phyloP scores from a whole-genome alignment of 345 rosid species.

The Arabidopsis suecica region DNA sequence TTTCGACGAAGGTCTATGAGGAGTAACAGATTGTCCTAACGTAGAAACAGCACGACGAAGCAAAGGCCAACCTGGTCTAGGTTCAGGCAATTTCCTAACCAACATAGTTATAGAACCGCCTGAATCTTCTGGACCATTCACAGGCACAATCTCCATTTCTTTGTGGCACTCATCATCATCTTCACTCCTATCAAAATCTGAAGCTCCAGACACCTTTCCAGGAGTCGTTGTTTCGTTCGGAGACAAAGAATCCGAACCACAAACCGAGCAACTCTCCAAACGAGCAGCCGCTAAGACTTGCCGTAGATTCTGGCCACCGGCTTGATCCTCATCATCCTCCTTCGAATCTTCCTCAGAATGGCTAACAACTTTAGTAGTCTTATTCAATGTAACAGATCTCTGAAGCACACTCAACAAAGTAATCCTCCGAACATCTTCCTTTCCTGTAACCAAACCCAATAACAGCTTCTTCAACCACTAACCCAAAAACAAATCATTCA shows the following conservation, averaged over 20 bases:
- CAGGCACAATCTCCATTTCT: slow-evolving; percentile 65
- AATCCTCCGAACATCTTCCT: slow-evolving; percentile 50
- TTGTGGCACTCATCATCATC: slow-evolving; percentile 44
- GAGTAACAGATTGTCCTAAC: slow-evolving; percentile 40
- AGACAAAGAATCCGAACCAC: slow-evolving; percentile 51
- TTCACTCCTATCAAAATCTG: slow-evolving; percentile 16
- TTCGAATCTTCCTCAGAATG: slow-evolving; percentile 37
- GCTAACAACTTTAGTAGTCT: slow-evolving; percentile 55
- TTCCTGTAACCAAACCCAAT: slow-evolving; percentile 48
- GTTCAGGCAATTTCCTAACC: slow-evolving; percentile 58
- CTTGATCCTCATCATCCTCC: slow-evolving; percentile 27
- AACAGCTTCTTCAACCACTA: background rate
- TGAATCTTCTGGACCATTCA: slow-evolving; percentile 49
- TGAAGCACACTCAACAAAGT: slow-evolving; percentile 65
- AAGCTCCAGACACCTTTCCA: slow-evolving; percentile 21
- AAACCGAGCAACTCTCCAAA: slow-evolving; percentile 61
- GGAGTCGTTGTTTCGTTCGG: slow-evolving; percentile 22
- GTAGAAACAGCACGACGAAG: slow-evolving; percentile 56
- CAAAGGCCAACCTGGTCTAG: slow-evolving; percentile 88
- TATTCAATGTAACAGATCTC: slow-evolving; percentile 53
- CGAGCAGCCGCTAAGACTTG: slow-evolving; percentile 54
- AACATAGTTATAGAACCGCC: slow-evolving; percentile 50
- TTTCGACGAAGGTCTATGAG: slow-evolving; percentile 50
- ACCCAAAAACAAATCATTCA: background rate
- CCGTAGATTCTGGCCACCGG: slow-evolving; percentile 47